Conservation (phyloP, 352 stramenopile species). For the Plasmopara muralis region DNA sequence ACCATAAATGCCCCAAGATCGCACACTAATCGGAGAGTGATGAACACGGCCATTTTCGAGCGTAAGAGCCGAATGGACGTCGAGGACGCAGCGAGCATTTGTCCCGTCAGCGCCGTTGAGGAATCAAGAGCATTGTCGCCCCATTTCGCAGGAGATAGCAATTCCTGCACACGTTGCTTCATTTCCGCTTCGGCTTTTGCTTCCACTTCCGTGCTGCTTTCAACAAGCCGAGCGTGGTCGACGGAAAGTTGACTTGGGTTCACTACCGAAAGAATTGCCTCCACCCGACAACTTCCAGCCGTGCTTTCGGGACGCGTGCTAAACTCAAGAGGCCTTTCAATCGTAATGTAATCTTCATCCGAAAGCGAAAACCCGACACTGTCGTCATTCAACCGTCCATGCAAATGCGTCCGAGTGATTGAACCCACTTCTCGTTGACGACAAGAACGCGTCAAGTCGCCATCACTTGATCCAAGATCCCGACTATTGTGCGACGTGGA, state of each 20-base stretch:
- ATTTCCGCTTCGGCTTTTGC: constrained; percentile 12
- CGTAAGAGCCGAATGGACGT: constrained; percentile 23
- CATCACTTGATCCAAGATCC: constrained; percentile 27
- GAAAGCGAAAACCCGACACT: constrained; percentile 42
- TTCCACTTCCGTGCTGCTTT: constrained; percentile 12
- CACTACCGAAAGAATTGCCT: too few species aligned
- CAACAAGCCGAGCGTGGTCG: not conserved
- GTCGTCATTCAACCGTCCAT: constrained; percentile 28
- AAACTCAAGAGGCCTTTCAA: constrained; percentile 39
- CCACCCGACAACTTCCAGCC: not conserved
- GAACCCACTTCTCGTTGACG: constrained; percentile 22
- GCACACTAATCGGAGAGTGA: constrained; percentile 40
- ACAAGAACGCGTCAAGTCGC: constrained; percentile 20
- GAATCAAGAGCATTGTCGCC: constrained; percentile 31
- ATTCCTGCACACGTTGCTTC: constrained; percentile 28
- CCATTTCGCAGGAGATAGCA: constrained; percentile 46
- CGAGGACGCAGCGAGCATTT: constrained; percentile 24
- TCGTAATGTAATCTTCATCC: constrained; percentile 64
- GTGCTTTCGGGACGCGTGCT: constrained; percentile 7
- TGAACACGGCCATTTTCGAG: constrained; percentile 28
- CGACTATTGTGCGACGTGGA: constrained; percentile 14
- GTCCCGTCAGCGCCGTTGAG: constrained; percentile 41
- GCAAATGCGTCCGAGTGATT: constrained; percentile 32
- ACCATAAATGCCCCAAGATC: constrained; percentile 73
- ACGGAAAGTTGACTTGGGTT: too few species aligned